Evolutionary conservation across 1,284 basidiomycete genomes (phyloP).

Genomic region (Ganoderma meredithae): DNA sequence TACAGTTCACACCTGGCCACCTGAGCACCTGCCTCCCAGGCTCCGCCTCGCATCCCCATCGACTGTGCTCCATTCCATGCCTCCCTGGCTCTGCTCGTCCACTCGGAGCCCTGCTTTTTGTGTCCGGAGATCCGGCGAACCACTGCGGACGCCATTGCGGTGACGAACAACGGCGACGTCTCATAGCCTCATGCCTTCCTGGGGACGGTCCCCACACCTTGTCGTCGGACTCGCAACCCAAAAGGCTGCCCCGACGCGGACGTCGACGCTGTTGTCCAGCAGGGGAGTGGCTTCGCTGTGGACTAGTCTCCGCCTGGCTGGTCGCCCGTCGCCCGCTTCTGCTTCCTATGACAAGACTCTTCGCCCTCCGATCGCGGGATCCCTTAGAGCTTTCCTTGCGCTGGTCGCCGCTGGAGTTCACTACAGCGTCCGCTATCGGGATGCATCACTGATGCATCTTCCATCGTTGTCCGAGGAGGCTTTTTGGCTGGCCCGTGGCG

Average conservation of each 20-base stretch:
- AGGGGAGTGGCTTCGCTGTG: background rate
- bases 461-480: background rate
- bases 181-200: constrained; percentile 32
- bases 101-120: background rate
- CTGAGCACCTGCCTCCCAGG: constrained; percentile 14
- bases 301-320: constrained; percentile 11
- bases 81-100: background rate
- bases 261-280: constrained; percentile 2
- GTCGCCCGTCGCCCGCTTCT: background rate
- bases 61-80: constrained; percentile 1
- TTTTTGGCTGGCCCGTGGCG: background rate
- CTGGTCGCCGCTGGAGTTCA: background rate
- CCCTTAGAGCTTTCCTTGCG: background rate
- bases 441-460: background rate
- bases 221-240: background rate
- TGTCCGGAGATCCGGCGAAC: constrained; percentile 5
- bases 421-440: constrained; percentile 5
- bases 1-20: constrained; percentile 16
- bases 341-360: constrained; percentile 1
- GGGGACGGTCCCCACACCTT: constrained; percentile 19
- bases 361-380: background rate
- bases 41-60: constrained; percentile 15
- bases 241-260: background rate
- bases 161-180: constrained; percentile 20
- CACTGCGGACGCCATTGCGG: constrained; percentile 10